Evolutionary conservation across 2,329 filamentous ascomycete genomes (phyloP), one percentile per base, ranked within the genome.

Genomic region (Penicillium capsulatum): DNA sequence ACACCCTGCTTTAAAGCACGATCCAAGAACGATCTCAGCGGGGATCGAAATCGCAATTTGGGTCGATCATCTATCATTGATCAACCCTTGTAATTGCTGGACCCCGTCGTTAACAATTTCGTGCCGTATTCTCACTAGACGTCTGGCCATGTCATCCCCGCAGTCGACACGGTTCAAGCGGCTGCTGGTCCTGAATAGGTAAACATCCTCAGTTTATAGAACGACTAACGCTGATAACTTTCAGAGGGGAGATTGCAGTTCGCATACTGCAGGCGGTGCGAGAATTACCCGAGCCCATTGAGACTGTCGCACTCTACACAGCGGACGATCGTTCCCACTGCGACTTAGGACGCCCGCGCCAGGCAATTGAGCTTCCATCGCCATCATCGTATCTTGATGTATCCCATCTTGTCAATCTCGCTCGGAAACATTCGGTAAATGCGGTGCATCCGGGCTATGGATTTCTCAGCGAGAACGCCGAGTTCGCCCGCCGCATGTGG

Each of bases 241-340:
- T 16, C 3, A 79, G 78, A 64, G 80, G 80, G 39, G 80, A 83
- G 58, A 82, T 84, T 36, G 79, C 79, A 38, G 72, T 77, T 2
- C 71, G 80, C 9, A 79, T 83, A 33, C 64, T 82, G 22, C 71
- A 73, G 19, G 71, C 79, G 39, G 76, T 75, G n/a, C 68, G 77
- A 28, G 80, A 83, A 59, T 64, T 81, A 3, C 65, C 63, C 9
- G 44, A 49, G 3, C 40, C 53, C 9, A 65, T 80, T 7, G 71
- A 77, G 38, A 80, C 76, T 1, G 75, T 72, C 46, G 71, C 74
- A 14, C 55, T 81, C 3, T 80, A 77, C 55, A 76, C 75, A 5
- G 53, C 68, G 3, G 69, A 73, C 34, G 80, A 83, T 55, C 63
- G 67, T 19, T 72, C 71, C 1, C 79, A 83, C 48, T 73, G 73